Percentiles rank a stretch among this genome's conserved stretches.
phyloP scores from a whole-genome alignment of 2,329 filamentous ascomycete genomes.

The Harringtonia aguacate region DNA sequence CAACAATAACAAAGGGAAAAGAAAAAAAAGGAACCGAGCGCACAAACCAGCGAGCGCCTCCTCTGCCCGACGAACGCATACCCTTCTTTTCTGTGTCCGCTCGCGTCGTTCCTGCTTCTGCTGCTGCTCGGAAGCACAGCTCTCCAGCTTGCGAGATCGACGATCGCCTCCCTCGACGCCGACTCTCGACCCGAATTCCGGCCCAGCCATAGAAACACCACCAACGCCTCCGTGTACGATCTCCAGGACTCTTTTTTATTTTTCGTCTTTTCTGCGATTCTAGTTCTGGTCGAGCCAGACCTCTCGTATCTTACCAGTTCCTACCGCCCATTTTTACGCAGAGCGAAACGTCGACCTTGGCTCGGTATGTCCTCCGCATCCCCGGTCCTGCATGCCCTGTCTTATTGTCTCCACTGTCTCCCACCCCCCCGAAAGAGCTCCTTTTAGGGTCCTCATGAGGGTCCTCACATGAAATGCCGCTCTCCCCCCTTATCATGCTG shows the following conservation, averaged over 20 bases:
- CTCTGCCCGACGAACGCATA: not conserved
- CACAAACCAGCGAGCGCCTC: no score
- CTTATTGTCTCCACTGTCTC: not conserved
- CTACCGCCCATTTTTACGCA: not conserved
- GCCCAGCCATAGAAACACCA: no score
- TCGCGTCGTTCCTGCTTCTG: not conserved
- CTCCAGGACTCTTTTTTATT: no score
- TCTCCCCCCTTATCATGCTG: slow-evolving; percentile 6
- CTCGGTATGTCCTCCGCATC: slow-evolving; percentile 7
- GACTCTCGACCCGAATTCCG: not conserved
- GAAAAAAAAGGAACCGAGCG: no score
- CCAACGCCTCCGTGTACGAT: no score
- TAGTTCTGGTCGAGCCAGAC: no score
- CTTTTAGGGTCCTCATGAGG: not conserved
- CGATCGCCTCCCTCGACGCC: no score
- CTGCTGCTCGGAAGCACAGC: not conserved
- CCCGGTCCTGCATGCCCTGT: no score
- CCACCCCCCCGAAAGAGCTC: slow-evolving; percentile 3
- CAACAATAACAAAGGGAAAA: no score
- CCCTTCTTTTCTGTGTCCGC: not conserved
- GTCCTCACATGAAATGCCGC: slow-evolving; percentile 1
- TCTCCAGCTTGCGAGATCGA: no score
- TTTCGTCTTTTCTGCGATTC: no score
- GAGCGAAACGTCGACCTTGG: slow-evolving; percentile 10
- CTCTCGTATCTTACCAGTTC: not conserved